phyloP scores from a whole-genome alignment of 1,284 basidiomycete species.

The Exobasidium rhododendri region DNA sequence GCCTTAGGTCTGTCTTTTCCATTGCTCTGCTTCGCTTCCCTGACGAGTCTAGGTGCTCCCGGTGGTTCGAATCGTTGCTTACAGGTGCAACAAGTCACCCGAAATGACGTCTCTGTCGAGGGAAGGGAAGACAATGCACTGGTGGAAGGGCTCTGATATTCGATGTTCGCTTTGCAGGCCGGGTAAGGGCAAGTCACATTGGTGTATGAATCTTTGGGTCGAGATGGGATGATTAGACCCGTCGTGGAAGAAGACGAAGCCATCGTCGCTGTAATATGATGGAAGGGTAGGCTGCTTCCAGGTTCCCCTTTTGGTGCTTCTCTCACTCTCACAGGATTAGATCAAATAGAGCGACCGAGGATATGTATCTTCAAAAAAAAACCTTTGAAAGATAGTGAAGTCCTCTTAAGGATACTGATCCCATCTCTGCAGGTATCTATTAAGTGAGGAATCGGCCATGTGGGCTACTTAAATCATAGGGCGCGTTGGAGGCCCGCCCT shows the following conservation, averaged over 20 bases:
- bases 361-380: no score
- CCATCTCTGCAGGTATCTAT: no score
- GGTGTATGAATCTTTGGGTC: constrained; percentile 43
- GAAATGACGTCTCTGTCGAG: constrained; percentile 41
- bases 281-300: no score
- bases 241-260: constrained; percentile 7
- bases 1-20: constrained; percentile 22
- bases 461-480: no score
- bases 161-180: constrained; percentile 43
- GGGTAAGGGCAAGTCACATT: constrained; percentile 46
- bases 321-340: no score
- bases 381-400: no score
- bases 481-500: no score
- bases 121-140: constrained; percentile 29
- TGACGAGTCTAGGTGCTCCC: constrained; percentile 37
- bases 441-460: no score
- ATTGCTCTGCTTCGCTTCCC: constrained; percentile 36
- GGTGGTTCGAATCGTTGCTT: constrained; percentile 50
- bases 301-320: no score
- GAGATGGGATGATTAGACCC: constrained; percentile 27
- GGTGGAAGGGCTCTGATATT: constrained; percentile 38
- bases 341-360: no score
- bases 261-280: background rate
- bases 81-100: constrained; percentile 48
- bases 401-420: no score